A percentile compares a stretch with the other conserved stretches of the same genome.
These are phyloP conservation scores for Escallonia rubra DNA, from an alignment of 129 eudicot species.

Conservation along the genomic window DNA sequence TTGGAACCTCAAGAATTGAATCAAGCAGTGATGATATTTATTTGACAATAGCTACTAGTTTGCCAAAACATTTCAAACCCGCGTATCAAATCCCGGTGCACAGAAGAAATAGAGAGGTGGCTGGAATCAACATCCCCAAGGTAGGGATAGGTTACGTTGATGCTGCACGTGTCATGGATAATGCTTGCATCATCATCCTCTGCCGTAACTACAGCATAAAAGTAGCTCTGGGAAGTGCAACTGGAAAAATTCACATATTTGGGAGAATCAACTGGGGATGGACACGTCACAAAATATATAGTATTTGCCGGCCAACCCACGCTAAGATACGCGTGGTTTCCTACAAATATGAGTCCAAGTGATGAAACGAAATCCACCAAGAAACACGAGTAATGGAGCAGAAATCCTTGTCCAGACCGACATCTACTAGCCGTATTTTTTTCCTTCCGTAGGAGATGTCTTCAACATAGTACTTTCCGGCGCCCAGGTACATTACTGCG, in stretches of 20 bases:
- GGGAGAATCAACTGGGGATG: neutral
- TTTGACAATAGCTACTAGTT: no score
- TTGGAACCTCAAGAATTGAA: no score
- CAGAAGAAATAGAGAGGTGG: no score
- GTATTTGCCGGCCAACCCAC: neutral
- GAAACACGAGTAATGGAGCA: constrained; percentile 21
- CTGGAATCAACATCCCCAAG: no score
- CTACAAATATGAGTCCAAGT: neutral
- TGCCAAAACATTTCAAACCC: no score
- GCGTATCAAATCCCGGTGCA: no score
- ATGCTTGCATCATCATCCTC: no score
- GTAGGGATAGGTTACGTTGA: no score
- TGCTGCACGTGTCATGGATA: no score
- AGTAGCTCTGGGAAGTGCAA: no score
- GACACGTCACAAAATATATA: constrained; percentile 10
- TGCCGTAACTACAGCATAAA: no score
- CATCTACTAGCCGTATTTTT: constrained; percentile 14
- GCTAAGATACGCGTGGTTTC: neutral
- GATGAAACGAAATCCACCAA: neutral
- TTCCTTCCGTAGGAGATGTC: constrained; percentile 16
- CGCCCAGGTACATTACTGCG: neutral
- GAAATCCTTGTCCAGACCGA: neutral
- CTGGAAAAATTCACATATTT: neutral
- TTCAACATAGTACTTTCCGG: constrained; percentile 11
- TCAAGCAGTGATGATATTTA: no score